phyloP scores from a whole-genome alignment of 1,139 yeast genomes.

The Geotrichum candidum region DNA sequence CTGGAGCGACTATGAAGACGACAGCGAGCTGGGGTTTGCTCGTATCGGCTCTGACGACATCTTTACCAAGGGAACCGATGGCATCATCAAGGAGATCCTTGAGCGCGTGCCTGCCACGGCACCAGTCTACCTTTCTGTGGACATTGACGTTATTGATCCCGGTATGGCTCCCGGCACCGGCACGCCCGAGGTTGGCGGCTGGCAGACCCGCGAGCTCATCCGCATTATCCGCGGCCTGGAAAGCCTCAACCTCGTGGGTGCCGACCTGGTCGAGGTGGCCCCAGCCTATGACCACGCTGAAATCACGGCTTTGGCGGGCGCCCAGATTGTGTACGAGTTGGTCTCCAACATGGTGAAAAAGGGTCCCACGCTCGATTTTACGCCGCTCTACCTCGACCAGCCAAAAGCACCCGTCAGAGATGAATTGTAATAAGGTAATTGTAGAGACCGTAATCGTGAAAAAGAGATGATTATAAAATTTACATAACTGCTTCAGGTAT shows the following conservation, averaged over 20 bases:
- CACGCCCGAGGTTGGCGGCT: constrained; percentile 77
- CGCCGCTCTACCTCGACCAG: background rate
- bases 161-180: constrained; percentile 81
- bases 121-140: constrained; percentile 69
- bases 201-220: constrained; percentile 69
- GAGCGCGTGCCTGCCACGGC: constrained; percentile 46
- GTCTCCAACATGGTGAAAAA: constrained; percentile 68
- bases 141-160: constrained; percentile 77
- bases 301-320: constrained; percentile 68
- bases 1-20: constrained; percentile 56
- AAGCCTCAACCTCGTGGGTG: constrained; percentile 60
- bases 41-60: constrained; percentile 66
- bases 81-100: constrained; percentile 51
- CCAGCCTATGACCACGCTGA: constrained; percentile 70
- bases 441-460: too few species aligned
- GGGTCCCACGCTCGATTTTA: constrained; percentile 32
- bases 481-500: background rate
- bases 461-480: background rate
- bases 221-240: constrained; percentile 56
- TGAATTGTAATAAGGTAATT: constrained; percentile 3
- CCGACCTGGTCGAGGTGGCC: constrained; percentile 71
- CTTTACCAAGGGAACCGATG: constrained; percentile 41
- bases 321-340: constrained; percentile 66
- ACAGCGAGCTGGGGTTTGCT: constrained; percentile 55
- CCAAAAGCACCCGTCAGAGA: background rate